Conservation (phyloP, 2,329 filamentous ascomycete genomes). For the Stachybotrys echinatus region DNA sequence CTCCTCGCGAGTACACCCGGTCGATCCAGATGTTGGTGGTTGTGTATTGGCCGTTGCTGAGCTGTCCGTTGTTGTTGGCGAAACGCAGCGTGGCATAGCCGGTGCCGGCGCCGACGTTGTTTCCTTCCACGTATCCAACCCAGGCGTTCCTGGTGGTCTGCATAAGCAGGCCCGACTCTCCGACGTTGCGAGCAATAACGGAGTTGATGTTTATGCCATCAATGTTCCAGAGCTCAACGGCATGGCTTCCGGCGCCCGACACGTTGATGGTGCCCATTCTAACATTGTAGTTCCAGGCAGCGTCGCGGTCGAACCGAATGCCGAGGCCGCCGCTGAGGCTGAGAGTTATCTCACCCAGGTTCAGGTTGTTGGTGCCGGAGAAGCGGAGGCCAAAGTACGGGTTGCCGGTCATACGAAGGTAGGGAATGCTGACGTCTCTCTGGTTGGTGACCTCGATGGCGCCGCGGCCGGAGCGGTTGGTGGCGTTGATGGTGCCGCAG, state of each 20-base stretch:
- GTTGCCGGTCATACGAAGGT: background rate
- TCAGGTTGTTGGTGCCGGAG: background rate
- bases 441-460: background rate
- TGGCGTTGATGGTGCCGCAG: background rate
- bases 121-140: background rate
- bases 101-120: constrained; percentile 1
- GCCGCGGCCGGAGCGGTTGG: background rate
- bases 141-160: background rate
- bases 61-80: constrained; percentile 1
- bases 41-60: background rate
- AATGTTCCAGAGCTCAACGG: constrained; percentile 1
- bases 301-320: constrained; percentile 1
- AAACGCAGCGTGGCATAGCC: background rate
- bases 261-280: background rate
- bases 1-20: background rate
- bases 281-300: background rate
- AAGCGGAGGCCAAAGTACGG: background rate
- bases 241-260: background rate
- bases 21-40: constrained; percentile 1
- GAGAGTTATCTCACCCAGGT: background rate
- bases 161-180: background rate
- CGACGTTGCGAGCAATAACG: background rate
- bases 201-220: background rate
- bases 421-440: background rate
- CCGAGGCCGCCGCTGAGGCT: background rate